Evolutionary conservation across 2,329 filamentous ascomycete species (phyloP).

Genomic region (Dothideomycetes sp.): DNA sequence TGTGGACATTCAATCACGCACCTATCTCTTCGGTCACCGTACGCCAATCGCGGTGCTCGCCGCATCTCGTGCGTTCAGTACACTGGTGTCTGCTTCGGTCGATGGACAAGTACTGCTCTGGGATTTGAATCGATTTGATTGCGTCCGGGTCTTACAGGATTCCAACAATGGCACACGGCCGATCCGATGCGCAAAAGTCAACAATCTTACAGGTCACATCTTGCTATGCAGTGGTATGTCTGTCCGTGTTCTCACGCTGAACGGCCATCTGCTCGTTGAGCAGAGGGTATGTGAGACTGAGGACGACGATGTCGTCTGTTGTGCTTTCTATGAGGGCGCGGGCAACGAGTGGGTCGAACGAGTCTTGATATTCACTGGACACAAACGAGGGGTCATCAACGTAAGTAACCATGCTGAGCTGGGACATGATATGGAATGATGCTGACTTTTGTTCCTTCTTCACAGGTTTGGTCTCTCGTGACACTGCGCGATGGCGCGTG

Average conservation of each 20-base stretch:
- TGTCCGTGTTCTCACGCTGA: constrained; percentile 74
- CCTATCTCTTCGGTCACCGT: constrained; percentile 84
- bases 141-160: constrained; percentile 45
- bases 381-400: constrained; percentile 74
- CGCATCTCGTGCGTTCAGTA: constrained; percentile 78
- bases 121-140: constrained; percentile 86
- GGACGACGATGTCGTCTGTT: constrained; percentile 64
- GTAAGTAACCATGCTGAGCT: constrained; percentile 39
- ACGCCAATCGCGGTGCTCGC: constrained; percentile 73
- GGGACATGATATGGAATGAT: too few relatives aligned
- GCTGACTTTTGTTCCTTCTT: not conserved
- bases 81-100: constrained; percentile 71
- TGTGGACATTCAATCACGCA: constrained; percentile 69
- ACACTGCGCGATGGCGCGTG: constrained; percentile 56
- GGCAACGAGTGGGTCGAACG: constrained; percentile 88
- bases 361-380: constrained; percentile 80
- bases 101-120: constrained; percentile 82
- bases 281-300: constrained; percentile 65
- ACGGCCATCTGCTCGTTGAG: constrained; percentile 72
- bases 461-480: constrained; percentile 48
- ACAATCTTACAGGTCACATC: constrained; percentile 85
- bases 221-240: constrained; percentile 70
- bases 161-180: constrained; percentile 51
- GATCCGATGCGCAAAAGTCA: constrained; percentile 69
- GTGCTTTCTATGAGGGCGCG: constrained; percentile 85